Conservation (phyloP, 495 filamentous ascomycete genomes). For the Alectoria sarmentosa region DNA sequence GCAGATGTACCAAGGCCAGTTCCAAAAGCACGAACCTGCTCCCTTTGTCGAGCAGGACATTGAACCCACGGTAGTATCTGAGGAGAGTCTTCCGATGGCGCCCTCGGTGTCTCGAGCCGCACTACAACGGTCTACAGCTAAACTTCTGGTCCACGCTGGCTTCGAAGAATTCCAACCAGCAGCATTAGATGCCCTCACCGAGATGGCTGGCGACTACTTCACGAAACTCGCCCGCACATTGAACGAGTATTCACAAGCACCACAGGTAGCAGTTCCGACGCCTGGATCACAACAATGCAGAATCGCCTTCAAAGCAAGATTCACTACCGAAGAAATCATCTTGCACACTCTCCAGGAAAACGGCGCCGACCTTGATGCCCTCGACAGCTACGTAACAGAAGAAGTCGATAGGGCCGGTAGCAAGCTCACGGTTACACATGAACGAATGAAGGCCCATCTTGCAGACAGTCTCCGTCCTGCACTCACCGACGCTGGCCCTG, state of each 20-base stretch:
- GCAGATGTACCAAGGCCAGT: conserved; percentile 91
- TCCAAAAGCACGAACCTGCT: conserved; percentile 92
- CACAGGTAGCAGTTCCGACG: conserved; percentile 44
- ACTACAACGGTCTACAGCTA: conserved; percentile 81
- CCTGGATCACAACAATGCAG: conserved; percentile 35
- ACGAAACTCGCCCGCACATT: conserved; percentile 71
- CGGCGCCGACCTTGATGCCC: conserved; percentile 69
- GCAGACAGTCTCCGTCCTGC: conserved; percentile 88
- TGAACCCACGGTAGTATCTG: conserved; percentile 75
- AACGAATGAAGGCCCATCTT: conserved; percentile 84
- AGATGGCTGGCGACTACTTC: conserved; percentile 87
- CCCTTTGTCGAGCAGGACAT: conserved; percentile 83
- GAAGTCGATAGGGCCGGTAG: conserved; percentile 82
- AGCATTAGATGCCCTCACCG: conserved; percentile 82
- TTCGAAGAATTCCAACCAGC: conserved; percentile 98
- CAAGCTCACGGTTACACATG: conserved; percentile 81
- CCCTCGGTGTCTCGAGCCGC: conserved; percentile 72
- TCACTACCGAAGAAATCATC: conserved; percentile 73
- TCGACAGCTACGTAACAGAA: conserved; percentile 88
- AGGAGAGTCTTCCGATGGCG: conserved; percentile 80
- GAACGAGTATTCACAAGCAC: conserved; percentile 73
- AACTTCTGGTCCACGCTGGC: conserved; percentile 93
- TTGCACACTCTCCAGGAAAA: conserved; percentile 77
- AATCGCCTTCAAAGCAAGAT: conserved; percentile 55
- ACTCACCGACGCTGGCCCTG: conserved; percentile 67